Conservation (phyloP, 257 asterid species). For the Perilla frutescens region DNA sequence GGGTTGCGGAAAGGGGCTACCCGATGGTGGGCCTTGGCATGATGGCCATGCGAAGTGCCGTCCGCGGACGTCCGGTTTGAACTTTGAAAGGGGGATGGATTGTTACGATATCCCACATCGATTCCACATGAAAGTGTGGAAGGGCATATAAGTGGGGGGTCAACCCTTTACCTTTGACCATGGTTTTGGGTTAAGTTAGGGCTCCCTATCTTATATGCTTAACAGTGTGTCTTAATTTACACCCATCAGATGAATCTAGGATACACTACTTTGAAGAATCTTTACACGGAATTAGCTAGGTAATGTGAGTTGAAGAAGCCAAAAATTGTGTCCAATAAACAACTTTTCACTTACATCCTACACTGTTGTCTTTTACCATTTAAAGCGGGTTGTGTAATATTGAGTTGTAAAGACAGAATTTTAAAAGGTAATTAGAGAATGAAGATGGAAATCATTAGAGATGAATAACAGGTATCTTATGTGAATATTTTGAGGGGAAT, state of each 20-base stretch:
- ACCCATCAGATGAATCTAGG: not conserved
- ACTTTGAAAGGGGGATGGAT: no score
- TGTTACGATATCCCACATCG: no score
- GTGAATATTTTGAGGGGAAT: not conserved
- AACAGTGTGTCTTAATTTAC: no score
- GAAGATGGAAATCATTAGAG: not conserved
- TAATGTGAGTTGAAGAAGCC: not conserved
- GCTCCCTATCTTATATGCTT: no score
- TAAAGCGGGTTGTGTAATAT: not conserved
- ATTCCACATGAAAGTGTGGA: no score
- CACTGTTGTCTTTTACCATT: not conserved
- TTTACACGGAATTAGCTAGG: not conserved
- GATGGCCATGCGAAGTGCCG: no score
- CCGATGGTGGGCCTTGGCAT: no score
- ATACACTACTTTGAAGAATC: not conserved
- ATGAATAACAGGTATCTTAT: not conserved
- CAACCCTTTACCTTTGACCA: no score
- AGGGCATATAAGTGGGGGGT: no score
- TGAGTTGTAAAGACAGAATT: not conserved
- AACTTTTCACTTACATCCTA: conserved; percentile 8
- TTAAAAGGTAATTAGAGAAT: not conserved
- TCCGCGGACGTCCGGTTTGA: no score
- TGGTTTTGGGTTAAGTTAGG: no score
- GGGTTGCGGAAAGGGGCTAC: no score
- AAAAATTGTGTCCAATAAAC: not conserved